These are phyloP conservation scores for Leccinum truebloodii DNA, from an alignment of 768 basidiomycete genomes.

Conservation along the genomic window DNA sequence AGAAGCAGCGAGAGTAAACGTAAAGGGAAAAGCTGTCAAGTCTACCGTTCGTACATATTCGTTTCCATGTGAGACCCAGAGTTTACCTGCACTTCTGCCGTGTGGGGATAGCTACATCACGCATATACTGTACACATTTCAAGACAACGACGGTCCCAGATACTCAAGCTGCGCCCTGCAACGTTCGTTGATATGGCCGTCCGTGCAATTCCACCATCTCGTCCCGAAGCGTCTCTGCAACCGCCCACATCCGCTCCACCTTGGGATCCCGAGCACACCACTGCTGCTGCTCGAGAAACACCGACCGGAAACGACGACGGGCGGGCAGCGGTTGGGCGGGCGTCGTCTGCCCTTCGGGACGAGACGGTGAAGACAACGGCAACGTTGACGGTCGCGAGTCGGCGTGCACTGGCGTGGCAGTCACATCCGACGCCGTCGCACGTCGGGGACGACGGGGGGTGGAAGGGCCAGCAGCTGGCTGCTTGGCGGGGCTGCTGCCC, in stretches of 20 bases:
- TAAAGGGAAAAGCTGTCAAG: background rate
- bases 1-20: background rate
- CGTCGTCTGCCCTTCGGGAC: conserved; percentile 11
- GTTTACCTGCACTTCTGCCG: no score
- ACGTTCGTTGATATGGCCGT: background rate
- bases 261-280: conserved; percentile 30
- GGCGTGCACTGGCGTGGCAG: conserved; percentile 12
- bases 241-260: conserved; percentile 29
- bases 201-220: conserved; percentile 15
- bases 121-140: background rate
- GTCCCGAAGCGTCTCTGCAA: conserved; percentile 10
- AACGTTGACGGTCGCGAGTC: conserved; percentile 26
- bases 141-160: background rate
- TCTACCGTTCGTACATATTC: background rate
- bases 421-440: background rate
- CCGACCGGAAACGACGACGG: conserved; percentile 6
- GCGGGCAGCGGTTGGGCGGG: conserved; percentile 12
- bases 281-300: conserved; percentile 50
- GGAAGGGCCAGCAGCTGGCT: conserved; percentile 19
- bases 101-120: no score
- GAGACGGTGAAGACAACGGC: conserved; percentile 9
- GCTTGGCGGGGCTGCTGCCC: conserved; percentile 9
- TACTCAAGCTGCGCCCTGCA: background rate
- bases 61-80: no score
- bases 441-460: conserved; percentile 23